Base-by-base conservation (phyloP, 1,284 basidiomycete species). In the Vanrija sp. region DNA sequence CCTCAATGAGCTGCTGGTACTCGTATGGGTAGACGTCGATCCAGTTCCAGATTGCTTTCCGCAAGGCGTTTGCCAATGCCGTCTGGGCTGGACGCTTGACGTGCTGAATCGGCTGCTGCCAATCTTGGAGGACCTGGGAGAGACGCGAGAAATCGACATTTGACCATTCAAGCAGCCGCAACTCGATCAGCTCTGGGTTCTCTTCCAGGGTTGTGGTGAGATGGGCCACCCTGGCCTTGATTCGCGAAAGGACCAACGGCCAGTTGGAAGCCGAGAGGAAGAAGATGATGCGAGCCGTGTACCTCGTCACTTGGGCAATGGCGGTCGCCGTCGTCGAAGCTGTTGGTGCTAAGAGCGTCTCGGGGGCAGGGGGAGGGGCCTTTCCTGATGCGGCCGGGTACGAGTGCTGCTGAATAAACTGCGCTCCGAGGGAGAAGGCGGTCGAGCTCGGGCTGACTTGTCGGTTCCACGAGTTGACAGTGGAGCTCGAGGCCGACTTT, bases 251-350 rank as follows among this genome's bases (percentile, higher is more conserved):
- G 18, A 97, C 86, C 8, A 89, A 82, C 31, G 78, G 76, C 92
- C 93, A 97, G 68, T 97, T 96, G 19, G 88, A 88, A 0, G 89
- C 85, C 7, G 92, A 94, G 15, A 97, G 81, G 68, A 88, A 86
- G 71, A 89, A 94, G 41, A 96, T 82, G 63, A 95, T 85, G 44
- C 86, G 84, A 14, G 88, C 87, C 6, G 77, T 71, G 47, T 72
- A 70, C 46, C 72, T 68, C 19, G 75, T 73, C 63, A 81, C 77
- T 38, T 67, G 64, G 14, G 56, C 38, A 45, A 68, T 58, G 8
- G 69, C 65, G 1, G 65, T 39, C 15, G 53, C 43, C 3, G 60
- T 52, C 2, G 71, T 64, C 2, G 62, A 52, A 12, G 59, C 54
- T 2, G 47, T 39, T 1, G 53, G 50, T 3, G 56, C 55, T 4